Base-by-base conservation (phyloP, 1,284 basidiomycete genomes). In the Fereydounia khargensis region DNA sequence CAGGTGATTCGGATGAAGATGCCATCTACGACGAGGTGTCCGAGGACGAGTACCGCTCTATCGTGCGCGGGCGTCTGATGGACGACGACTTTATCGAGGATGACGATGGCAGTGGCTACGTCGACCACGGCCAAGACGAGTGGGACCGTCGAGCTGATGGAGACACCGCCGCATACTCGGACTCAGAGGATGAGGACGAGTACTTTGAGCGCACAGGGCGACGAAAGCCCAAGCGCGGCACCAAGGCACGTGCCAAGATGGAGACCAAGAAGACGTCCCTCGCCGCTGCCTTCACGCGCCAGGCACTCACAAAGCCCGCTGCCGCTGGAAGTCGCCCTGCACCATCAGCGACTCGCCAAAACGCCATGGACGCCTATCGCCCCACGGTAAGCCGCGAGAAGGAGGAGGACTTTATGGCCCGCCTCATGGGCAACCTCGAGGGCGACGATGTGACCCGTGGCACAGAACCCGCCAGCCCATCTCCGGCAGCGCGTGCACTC, bases 121-220 rank as follows among this genome's bases (percentile, higher is more conserved):
- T 88, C 70, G 95, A 99, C 78, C 89, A 95, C 68, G 95, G 95
- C 4, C 85, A 89, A 82, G 92, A 97, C 60, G 91, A 94, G 68
- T 96, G 89, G 86, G 49, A 68, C 19, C 53, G 41, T 16, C 28
- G 33, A 24, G 39, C 43, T 8, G 44, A 51, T 38, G 82, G 80
- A 18, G 80, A 79, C 25, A 30, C 54, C 13, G n/a, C n/a, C n/a
- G n/a, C n/a, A n/a, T n/a, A n/a, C n/a, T 65, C 65, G 68, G 70
- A 71, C 39, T 61, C 62, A 6, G 73, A 74, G 38, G 52, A 64
- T 19, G 67, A 69, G 37, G 46, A 64, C 6, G 73, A 74, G 17
- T 74, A 72, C 58, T 74, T 52, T 47, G 66, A 65, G 39, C 51
- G 73, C 9, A 75, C 73, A 2, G 71, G 71, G 17, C 52, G 65